A percentile compares a stretch with the other conserved stretches of the same genome.
Evolutionary conservation across 2,329 filamentous ascomycete species (phyloP).

Genomic region (Fusarium sp.): DNA sequence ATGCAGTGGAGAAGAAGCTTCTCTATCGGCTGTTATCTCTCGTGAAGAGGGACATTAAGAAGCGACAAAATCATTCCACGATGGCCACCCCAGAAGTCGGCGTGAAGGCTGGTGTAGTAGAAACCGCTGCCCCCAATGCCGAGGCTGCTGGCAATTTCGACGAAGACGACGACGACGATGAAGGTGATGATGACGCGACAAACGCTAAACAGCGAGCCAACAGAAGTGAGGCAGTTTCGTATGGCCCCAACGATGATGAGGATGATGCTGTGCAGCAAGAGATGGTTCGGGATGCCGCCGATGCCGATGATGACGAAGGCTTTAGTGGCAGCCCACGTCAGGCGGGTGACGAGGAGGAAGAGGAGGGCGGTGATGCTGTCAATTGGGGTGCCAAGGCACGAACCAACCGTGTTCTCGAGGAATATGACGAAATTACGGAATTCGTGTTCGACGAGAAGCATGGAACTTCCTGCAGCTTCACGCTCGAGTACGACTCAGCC

Average conservation of each 20-base stretch:
- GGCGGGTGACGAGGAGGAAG: slow-evolving; percentile 53
- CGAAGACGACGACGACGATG: slow-evolving; percentile 68
- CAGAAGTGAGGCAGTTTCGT: slow-evolving; percentile 84
- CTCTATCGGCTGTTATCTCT: slow-evolving; percentile 77
- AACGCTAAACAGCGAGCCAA: slow-evolving; percentile 80
- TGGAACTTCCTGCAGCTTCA: slow-evolving; percentile 82
- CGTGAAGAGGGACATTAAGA: slow-evolving; percentile 84
- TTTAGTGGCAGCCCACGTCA: slow-evolving; percentile 63
- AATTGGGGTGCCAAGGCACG: slow-evolving; percentile 60
- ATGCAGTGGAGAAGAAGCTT: slow-evolving; percentile 84
- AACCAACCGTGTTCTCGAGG: slow-evolving; percentile 72
- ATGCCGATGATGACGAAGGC: slow-evolving; percentile 68
- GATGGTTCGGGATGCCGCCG: slow-evolving; percentile 69
- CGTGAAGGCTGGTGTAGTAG: slow-evolving; percentile 64
- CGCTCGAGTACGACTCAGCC: slow-evolving; percentile 82
- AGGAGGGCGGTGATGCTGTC: slow-evolving; percentile 55
- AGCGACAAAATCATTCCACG: slow-evolving; percentile 73
- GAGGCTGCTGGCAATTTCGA: slow-evolving; percentile 51
- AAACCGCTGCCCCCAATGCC: slow-evolving; percentile 57
- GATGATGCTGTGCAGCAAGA: slow-evolving; percentile 79
- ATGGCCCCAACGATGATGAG: slow-evolving; percentile 92
- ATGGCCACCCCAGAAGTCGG: slow-evolving; percentile 82
- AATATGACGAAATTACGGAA: slow-evolving; percentile 73
- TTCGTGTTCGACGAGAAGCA: slow-evolving; percentile 83
- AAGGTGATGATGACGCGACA: slow-evolving; percentile 82